Percentiles rank a stretch among this genome's conserved stretches.
These are phyloP conservation scores for Leptographium flavum DNA, from an alignment of 2,329 filamentous ascomycete genomes.

Conservation along the genomic window DNA sequence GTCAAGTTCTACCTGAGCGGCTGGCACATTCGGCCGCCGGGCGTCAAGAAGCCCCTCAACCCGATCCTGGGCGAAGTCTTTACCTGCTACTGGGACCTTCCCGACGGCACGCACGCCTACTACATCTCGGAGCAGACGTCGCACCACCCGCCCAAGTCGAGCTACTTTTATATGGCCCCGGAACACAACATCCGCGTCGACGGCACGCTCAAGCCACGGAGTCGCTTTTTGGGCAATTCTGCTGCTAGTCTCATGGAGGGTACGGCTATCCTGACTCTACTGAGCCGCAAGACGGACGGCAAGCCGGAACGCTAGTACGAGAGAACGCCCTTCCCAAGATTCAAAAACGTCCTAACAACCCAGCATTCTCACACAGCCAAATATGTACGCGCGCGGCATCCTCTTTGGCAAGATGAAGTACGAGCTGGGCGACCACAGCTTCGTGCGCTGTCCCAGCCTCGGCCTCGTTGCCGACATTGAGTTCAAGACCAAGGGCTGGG, in stretches of 20 bases:
- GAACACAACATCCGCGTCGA: conserved; percentile 91
- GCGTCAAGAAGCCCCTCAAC: conserved; percentile 96
- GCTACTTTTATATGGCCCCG: conserved; percentile 97
- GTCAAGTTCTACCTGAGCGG: conserved; percentile 97
- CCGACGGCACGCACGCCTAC: conserved; percentile 72
- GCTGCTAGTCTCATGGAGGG: conserved; percentile 98
- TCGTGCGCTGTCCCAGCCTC: conserved; percentile 79
- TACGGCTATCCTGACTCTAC: conserved; percentile 68
- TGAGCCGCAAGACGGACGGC: conserved; percentile 58
- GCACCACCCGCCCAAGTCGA: conserved; percentile 95
- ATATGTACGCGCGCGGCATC: conserved; percentile 97
- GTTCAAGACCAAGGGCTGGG: conserved; percentile 98
- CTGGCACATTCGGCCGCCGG: conserved; percentile 98
- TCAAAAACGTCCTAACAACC: no score
- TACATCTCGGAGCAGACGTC: conserved; percentile 97
- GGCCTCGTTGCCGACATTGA: conserved; percentile 82
- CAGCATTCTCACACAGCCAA: conserved; percentile 87
- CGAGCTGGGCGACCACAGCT: conserved; percentile 91
- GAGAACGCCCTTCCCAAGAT: conserved; percentile 48
- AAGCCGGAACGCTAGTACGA: conserved; percentile 79
- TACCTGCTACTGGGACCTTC: conserved; percentile 89
- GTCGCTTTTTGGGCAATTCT: conserved; percentile 92
- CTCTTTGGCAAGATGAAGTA: conserved; percentile 99
- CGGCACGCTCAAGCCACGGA: conserved; percentile 85
- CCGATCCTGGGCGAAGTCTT: conserved; percentile 91